A percentile compares a stretch with the other conserved stretches of the same genome.
Conservation (phyloP, 768 basidiomycete genomes). For the Tylopilus sp. region DNA sequence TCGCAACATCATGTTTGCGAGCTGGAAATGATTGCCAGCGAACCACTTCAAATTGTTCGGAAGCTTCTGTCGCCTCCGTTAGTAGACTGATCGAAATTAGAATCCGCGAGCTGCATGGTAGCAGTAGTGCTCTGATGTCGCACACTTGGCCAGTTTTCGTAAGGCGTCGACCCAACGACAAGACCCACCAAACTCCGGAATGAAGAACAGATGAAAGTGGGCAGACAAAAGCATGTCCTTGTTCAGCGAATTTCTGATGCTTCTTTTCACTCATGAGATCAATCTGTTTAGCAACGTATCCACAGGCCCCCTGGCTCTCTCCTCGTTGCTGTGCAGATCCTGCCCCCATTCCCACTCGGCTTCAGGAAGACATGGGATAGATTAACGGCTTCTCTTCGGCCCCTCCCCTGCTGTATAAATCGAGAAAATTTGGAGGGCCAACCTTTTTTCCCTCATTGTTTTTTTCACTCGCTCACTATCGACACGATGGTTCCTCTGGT, state of each 20-base stretch:
- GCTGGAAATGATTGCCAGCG: not conserved
- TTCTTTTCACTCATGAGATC: not conserved
- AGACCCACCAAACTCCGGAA: conserved; percentile 14
- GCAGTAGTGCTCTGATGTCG: no score
- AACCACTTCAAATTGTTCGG: not conserved
- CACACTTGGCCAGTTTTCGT: not conserved
- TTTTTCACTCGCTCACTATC: not conserved
- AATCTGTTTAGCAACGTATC: conserved; percentile 17
- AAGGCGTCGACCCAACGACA: not conserved
- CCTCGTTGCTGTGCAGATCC: conserved; percentile 14
- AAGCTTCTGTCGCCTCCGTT: not conserved
- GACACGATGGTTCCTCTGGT: conserved; percentile 22
- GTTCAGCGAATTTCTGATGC: conserved; percentile 16
- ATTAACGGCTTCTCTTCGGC: conserved; percentile 6
- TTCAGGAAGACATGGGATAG: conserved; percentile 8
- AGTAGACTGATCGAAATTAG: not conserved
- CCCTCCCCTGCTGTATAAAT: conserved; percentile 15
- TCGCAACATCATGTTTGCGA: not conserved
- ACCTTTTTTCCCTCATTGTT: no score
- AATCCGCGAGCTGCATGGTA: not conserved
- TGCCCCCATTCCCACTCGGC: not conserved
- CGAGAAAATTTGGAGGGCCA: no score
- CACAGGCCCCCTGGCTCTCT: not conserved
- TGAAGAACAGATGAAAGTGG: conserved; percentile 9
- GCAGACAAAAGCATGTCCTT: conserved; percentile 1